These are phyloP conservation scores for Sporothrix curviconia DNA, from an alignment of 2,329 filamentous ascomycete species.

Conservation along the genomic window DNA sequence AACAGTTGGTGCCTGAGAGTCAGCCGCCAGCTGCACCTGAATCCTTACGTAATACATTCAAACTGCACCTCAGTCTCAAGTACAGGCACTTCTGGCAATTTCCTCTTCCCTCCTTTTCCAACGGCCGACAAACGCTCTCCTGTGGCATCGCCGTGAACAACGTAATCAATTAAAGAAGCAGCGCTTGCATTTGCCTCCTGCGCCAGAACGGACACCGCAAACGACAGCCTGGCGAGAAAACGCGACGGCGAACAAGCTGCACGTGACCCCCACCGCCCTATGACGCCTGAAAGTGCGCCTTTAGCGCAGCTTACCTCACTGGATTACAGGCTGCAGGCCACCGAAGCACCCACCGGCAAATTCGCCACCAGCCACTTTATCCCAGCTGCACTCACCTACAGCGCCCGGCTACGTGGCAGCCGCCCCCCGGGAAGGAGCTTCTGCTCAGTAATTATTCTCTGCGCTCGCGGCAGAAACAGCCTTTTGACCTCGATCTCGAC, in stretches of 20 bases:
- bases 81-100: no score
- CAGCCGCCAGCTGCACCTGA: background rate
- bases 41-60: background rate
- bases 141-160: no score
- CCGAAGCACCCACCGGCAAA: conserved; percentile 1
- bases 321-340: background rate
- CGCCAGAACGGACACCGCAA: no score
- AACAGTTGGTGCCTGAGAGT: background rate
- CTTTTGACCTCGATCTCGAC: no score
- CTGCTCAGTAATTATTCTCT: no score
- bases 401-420: background rate
- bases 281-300: background rate
- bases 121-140: no score
- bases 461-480: no score
- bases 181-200: background rate
- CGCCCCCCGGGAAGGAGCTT: no score
- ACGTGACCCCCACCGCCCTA: no score
- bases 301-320: background rate
- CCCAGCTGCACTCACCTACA: background rate
- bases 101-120: no score
- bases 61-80: no score
- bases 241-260: background rate
- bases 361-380: background rate
- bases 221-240: background rate
- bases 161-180: background rate